Evolutionary conservation across 768 basidiomycete genomes (phyloP), one percentile per base, ranked within the genome.

Genomic region (Rhodocollybia butyracea): DNA sequence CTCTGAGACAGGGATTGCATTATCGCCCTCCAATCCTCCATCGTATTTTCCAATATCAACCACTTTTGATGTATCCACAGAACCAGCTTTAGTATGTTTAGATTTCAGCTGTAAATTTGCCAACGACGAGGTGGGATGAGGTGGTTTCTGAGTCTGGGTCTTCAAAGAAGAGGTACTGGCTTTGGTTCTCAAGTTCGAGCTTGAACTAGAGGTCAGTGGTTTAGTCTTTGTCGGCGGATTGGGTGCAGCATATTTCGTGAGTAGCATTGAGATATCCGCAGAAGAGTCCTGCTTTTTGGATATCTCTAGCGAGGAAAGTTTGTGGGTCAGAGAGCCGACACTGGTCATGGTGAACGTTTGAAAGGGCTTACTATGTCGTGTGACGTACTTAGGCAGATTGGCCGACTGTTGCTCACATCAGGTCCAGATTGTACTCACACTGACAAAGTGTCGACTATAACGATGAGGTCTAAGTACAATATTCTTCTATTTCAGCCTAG

Each of bases 21-120:
- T 85, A 60, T 97, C 96, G 32, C 83, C 73, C 70, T 97, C 95
- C 24, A 98, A 81, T 2, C 95, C 94, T 21, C 94, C 95, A 59
- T 99, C 96, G 68, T 99, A 99, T 46, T 74, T 80, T 26, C 95
- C 94, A 34, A 97, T 92, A 64, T 93, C 12, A 43, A 43, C 27
- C 53, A 30, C 11, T 41, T 31, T 54, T 34, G 11, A 26, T 19
- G 41, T 42, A 22, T 43, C 42, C 30, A n/a, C 31, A 30, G 29
- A 48, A 12, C 31, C 30, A 5, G 30, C 21, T 32, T 21, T 48
- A n/a, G 32, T 48, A 22, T 48, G 29, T 48, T 48, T 31, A 19
- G 32, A 34, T 36, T 31, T 48, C 19, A n/a, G 19, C 3, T 48
- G 11, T 19, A 31, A 31, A 22, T 5, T 21, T 21, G 31, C 5